Evolutionary conservation across 78 protist species (phyloP), one percentile per base, ranked within the genome.

Genomic region (Chrysochromulina tobinii): DNA sequence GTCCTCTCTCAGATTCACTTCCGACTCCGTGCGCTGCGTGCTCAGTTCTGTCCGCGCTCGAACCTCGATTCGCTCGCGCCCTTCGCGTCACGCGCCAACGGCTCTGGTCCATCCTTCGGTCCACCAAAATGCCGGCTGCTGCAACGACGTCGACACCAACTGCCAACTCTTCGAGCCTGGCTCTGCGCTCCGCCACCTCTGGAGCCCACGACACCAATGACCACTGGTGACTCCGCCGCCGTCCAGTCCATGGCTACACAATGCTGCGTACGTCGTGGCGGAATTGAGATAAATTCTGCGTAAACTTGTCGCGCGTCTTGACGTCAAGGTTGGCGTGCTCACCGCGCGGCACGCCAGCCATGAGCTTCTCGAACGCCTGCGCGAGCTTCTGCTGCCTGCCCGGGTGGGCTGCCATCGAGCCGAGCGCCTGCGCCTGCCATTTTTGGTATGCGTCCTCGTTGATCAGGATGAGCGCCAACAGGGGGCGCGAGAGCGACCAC

Each of bases 401-500:
- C 8, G 51, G 89, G 9, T 21, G 5, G 59, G 23, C 54, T 18
- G 89, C 53, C 75, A 21, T 53, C 51, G 14, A 61, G 61, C 20
- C 61, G 59, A 7, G 11, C 53, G 54, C 54, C 48, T 51, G 59
- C 79, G 64, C 48, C 48, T 18, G 38, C 81, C 81, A 87, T 67
- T 11, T 5, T 14, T 3, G 9, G 72, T 48, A 85, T 17, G 51
- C 18, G 61, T 48, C 21, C 48, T 3, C 15, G 57, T 87, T 51
- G 59, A 27, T 17, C 20, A 87, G 75, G 79, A 87, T 66, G 57
- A 87, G 61, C 51, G 83, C 48, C 21, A 87, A 61, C 18, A 87
- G 79, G 51, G 90, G 90, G 18, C 90, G 75, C 20, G 90, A 87
- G 61, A 87, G 81, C 20, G 55, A 20, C 81, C 79, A 87, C 50